A percentile compares a stretch with the other conserved stretches of the same genome.
Evolutionary conservation across 345 rosid species (phyloP).

Genomic region (Nasturtium officinale): DNA sequence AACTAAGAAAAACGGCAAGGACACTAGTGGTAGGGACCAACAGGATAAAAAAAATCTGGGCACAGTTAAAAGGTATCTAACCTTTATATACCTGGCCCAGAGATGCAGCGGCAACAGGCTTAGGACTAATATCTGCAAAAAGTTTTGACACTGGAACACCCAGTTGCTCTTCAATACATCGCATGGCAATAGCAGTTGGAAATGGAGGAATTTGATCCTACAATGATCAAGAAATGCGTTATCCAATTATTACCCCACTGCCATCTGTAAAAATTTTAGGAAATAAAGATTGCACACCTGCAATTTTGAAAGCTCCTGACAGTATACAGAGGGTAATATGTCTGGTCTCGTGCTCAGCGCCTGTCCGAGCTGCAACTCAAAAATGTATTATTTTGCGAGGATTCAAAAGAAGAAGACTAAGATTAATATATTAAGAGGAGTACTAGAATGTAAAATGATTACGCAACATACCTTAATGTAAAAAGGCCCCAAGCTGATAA

Average conservation of each 20-base stretch:
- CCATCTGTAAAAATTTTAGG: slow-evolving; percentile 6
- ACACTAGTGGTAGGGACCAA: slow-evolving; percentile 10
- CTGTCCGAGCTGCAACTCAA: slow-evolving; percentile 82
- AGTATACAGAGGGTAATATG: slow-evolving; percentile 78
- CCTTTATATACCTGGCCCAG: slow-evolving; percentile 99
- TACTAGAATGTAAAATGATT: background rate
- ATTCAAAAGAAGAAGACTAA: background rate
- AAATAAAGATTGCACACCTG: slow-evolving; percentile 54
- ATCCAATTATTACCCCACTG: background rate
- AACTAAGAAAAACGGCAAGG: slow-evolving; percentile 7
- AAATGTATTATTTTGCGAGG: slow-evolving; percentile 7
- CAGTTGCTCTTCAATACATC: slow-evolving; percentile 80
- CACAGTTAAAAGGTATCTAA: slow-evolving; percentile 45
- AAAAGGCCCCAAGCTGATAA: slow-evolving; percentile 89
- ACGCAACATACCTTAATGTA: slow-evolving; percentile 75
- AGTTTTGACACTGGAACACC: slow-evolving; percentile 67
- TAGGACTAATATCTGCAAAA: slow-evolving; percentile 85
- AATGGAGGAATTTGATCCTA: slow-evolving; percentile 98
- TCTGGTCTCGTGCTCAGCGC: slow-evolving; percentile 96
- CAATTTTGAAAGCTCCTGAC: slow-evolving; percentile 92
- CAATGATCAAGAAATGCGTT: slow-evolving; percentile 32
- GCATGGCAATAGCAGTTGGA: slow-evolving; percentile 70
- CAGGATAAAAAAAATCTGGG: background rate
- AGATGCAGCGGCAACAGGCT: slow-evolving; percentile 95
- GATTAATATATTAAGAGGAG: background rate